A percentile compares a stretch with the other conserved stretches of the same genome.
Evolutionary conservation across 116 monocot genomes (phyloP).

Genomic region (Posidonia oceanica): DNA sequence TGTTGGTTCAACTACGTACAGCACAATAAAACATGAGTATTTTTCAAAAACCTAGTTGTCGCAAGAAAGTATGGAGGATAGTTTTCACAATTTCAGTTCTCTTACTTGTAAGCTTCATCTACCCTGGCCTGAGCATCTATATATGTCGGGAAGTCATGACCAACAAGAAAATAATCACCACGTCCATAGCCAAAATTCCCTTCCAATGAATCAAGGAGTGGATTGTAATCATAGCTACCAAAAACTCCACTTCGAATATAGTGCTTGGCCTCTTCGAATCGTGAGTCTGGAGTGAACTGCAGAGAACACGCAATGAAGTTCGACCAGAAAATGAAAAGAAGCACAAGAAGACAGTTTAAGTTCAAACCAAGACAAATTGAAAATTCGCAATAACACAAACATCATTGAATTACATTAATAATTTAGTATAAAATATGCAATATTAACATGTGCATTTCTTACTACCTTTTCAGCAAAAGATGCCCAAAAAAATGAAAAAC

Average conservation of each 20-base stretch:
- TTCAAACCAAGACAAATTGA: not conserved
- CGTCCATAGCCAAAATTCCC: conserved; percentile 80
- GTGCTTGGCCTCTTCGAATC: conserved; percentile 86
- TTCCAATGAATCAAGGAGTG: conserved; percentile 78
- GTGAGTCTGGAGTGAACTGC: conserved; percentile 79
- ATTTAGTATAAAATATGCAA: too few species aligned
- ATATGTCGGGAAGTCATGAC: conserved; percentile 84
- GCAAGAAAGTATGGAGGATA: not conserved
- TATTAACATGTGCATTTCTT: too few species aligned
- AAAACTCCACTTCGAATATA: conserved; percentile 66
- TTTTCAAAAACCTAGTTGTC: not conserved
- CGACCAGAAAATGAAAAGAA: not conserved
- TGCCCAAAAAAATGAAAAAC: not conserved
- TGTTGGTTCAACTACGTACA: too few species aligned
- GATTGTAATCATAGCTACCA: conserved; percentile 72
- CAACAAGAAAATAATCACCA: conserved; percentile 92
- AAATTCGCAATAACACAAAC: not conserved
- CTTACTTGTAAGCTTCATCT: conserved; percentile 88
- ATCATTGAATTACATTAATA: not conserved
- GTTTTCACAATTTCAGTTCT: not conserved
- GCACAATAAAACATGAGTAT: too few species aligned
- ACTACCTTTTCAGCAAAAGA: too few species aligned
- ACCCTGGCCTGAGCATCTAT: conserved; percentile 70
- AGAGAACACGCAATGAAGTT: not conserved
- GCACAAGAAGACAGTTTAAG: not conserved